Base-by-base conservation (phyloP, 352 stramenopile genomes). In the Globisporangium ultimum region DNA sequence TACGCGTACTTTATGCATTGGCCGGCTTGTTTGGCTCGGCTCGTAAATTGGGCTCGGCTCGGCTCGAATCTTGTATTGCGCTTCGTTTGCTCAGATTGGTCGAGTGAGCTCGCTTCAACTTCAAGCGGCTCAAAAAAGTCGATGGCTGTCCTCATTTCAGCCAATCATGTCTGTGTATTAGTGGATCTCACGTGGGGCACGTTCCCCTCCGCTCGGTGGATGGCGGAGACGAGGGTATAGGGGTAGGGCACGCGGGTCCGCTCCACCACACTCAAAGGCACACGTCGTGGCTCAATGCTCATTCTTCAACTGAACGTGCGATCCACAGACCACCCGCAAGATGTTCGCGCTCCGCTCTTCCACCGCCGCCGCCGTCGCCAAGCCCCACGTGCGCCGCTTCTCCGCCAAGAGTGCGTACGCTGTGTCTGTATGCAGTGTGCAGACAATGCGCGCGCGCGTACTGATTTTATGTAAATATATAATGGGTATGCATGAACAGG, bases 281-380 rank as follows among this genome's bases (percentile, higher is more conserved):
- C 28, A 36, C 28, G 28, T 36, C 28, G 28, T 36, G 28, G 28
- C 28, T 6, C 8, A 10, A 36, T 36, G 28, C 28, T 61, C 64
- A 71, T 62, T 66, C 66, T 54, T 43, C 49, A 46, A 66, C 65
- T 66, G 57, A 53, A 50, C 53, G 11, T n/a, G 40, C 41, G 45
- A 41, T 57, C 48, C 41, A 32, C 13, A 45, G 8, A 43, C 14
- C 55, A 48, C 17, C 0, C 28, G 4, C 28, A 36, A 36, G 48
- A 90, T 90, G 80, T 80, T 87, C 42, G 66, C 76, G 14, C 57
- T 88, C 48, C 76, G 76, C 56, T 60, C 72, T 21, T 46, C 66
- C 32, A 63, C 64, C 32, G 36, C 46, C 36, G 57, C 56, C 20
- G 42, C 65, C 34, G 53, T 63, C 36, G 53, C 61, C 24, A 32